Conservation (phyloP, 1,284 basidiomycete genomes). For the Trametes sp. region DNA sequence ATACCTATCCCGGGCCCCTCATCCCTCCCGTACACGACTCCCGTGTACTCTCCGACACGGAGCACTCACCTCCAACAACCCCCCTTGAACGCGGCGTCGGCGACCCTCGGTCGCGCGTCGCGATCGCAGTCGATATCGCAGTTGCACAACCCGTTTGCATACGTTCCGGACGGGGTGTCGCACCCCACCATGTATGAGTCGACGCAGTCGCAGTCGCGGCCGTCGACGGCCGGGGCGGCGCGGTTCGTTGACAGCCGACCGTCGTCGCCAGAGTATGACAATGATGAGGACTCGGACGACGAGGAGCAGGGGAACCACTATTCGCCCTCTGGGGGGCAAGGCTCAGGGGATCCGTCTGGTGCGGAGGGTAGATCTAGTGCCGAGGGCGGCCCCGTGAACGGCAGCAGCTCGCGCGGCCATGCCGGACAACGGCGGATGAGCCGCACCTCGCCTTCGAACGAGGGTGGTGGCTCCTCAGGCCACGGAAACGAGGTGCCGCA, state of each 20-base stretch:
- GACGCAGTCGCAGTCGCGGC: conserved; percentile 38
- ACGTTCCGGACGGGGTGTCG: conserved; percentile 42
- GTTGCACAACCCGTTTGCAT: conserved; percentile 54
- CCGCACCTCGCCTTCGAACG: conserved; percentile 41
- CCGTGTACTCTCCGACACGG: conserved; percentile 32
- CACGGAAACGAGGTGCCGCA: conserved; percentile 75
- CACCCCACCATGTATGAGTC: conserved; percentile 36
- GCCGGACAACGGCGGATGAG: conserved; percentile 39
- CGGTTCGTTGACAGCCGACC: conserved; percentile 38
- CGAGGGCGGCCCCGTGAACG: conserved; percentile 34
- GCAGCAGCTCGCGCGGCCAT: conserved; percentile 35
- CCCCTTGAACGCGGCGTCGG: conserved; percentile 33
- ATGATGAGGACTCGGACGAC: conserved; percentile 53
- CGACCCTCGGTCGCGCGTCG: conserved; percentile 61
- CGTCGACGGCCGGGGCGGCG: conserved; percentile 37
- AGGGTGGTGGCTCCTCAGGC: conserved; percentile 34
- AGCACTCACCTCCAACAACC: conserved; percentile 32
- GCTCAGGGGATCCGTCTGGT: conserved; percentile 12
- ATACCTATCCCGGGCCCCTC: conserved; percentile 36
- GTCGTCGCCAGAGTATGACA: conserved; percentile 47
- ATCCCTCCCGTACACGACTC: conserved; percentile 23
- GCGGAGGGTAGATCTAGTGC: conserved; percentile 32
- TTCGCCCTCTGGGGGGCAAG: conserved; percentile 22
- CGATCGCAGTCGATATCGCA: conserved; percentile 69
- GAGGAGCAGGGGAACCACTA: conserved; percentile 38